A percentile compares a stretch with the other conserved stretches of the same genome.
Evolutionary conservation across 78 protist species (phyloP).

Genomic region (slime mould (Dictyostelium discoideum)): DNA sequence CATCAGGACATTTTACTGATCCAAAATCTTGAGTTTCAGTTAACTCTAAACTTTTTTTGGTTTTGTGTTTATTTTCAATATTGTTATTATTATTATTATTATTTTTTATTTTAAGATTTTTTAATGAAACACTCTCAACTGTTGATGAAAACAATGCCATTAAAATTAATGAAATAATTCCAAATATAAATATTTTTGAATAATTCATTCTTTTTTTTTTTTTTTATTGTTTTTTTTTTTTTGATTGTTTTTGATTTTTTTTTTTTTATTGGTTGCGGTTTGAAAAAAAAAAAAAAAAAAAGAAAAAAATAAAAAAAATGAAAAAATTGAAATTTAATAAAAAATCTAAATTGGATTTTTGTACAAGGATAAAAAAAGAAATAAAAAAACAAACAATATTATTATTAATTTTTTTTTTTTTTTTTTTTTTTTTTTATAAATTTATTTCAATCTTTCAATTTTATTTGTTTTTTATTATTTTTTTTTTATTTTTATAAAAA

Average conservation of each 20-base stretch:
- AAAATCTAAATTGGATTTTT: too few relatives aligned
- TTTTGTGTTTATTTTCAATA: not conserved
- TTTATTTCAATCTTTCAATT: too few relatives aligned
- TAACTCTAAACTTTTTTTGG: not conserved
- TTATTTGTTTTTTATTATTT: too few relatives aligned
- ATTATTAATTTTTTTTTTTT: too few relatives aligned
- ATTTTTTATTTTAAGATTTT: not conserved
- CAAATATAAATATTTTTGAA: not conserved
- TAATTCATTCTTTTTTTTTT: not conserved
- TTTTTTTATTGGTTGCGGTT: not conserved
- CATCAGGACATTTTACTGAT: conserved; percentile 35
- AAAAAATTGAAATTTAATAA: too few relatives aligned
- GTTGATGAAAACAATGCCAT: not conserved
- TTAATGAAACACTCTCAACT: not conserved
- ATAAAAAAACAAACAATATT: too few relatives aligned
- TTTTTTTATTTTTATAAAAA: too few relatives aligned
- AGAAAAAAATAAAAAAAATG: too few relatives aligned
- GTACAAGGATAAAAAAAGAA: too few relatives aligned
- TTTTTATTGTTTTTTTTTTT: not conserved
- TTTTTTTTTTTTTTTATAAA: too few relatives aligned
- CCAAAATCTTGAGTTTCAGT: not conserved
- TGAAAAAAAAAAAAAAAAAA: too few relatives aligned
- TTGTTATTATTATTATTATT: too few relatives aligned
- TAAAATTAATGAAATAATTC: not conserved
- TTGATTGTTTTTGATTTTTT: not conserved